phyloP scores from a whole-genome alignment of 2,329 filamentous ascomycete genomes.

The Laburnicola sp. region DNA sequence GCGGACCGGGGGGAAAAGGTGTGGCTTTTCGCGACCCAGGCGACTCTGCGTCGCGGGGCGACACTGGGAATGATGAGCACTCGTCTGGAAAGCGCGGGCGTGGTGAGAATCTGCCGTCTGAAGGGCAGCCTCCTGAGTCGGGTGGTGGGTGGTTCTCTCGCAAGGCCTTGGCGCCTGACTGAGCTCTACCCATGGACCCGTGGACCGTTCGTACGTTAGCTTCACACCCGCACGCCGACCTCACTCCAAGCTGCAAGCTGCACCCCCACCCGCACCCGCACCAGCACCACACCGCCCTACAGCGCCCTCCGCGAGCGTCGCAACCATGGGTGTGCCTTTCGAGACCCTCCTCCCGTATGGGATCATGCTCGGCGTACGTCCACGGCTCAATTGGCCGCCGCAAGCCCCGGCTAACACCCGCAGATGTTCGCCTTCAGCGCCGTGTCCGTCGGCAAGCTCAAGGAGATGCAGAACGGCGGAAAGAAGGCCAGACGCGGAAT shows the following conservation, averaged over 20 bases:
- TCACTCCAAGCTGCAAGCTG: conserved; percentile 17
- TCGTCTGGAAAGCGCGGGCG: conserved; percentile 31
- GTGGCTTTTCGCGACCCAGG: conserved; percentile 39
- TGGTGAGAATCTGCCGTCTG: conserved; percentile 30
- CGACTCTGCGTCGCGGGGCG: conserved; percentile 33
- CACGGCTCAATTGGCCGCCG: conserved; percentile 14
- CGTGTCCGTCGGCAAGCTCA: conserved; percentile 60
- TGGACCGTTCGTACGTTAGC: conserved; percentile 4
- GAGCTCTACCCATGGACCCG: no score
- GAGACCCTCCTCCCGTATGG: conserved; percentile 67
- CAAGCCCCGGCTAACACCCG: conserved; percentile 18
- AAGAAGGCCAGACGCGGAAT: conserved; percentile 63
- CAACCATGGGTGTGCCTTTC: conserved; percentile 66
- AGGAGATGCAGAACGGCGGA: conserved; percentile 64
- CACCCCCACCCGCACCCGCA: conserved; percentile 15
- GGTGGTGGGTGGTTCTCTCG: conserved; percentile 13
- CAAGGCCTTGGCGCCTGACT: conserved; percentile 5
- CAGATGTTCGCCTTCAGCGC: conserved; percentile 66
- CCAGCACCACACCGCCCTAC: conserved; percentile 24
- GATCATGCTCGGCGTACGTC: conserved; percentile 63
- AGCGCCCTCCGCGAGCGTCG: conserved; percentile 28
- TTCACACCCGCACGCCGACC: conserved; percentile 20
- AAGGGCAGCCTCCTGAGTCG: conserved; percentile 34
- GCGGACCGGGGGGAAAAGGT: conserved; percentile 18
- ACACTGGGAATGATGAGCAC: conserved; percentile 38